Conservation (phyloP, 164 flowering plant species). For the Nelumbo lutea region DNA sequence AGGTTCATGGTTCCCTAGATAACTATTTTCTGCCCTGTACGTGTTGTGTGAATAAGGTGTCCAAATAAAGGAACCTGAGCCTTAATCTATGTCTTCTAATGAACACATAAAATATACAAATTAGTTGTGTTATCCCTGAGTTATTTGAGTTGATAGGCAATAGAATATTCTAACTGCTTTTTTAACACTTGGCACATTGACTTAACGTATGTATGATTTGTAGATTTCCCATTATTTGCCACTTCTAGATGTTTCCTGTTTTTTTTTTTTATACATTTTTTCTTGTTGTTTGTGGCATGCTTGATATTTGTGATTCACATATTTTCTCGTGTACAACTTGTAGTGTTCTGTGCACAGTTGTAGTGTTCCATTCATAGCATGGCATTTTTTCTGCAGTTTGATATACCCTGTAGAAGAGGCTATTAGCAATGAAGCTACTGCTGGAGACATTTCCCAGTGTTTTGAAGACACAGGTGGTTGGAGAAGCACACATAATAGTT, state of each 20-base stretch:
- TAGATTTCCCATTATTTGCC: background rate
- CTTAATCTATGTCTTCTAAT: too few species aligned
- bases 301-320: background rate
- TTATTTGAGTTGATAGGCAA: too few species aligned
- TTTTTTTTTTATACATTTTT: background rate
- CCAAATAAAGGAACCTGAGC: too few species aligned
- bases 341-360: background rate
- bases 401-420: conserved; percentile 16
- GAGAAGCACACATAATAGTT: conserved; percentile 46
- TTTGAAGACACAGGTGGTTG: conserved; percentile 43
- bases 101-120: too few species aligned
- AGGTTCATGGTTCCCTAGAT: too few species aligned
- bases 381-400: conserved; percentile 20
- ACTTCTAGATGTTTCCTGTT: background rate
- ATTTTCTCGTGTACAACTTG: background rate
- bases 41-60: too few species aligned
- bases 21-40: too few species aligned
- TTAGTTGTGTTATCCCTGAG: too few species aligned
- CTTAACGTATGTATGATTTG: background rate
- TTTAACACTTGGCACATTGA: background rate
- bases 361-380: background rate
- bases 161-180: background rate
- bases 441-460: conserved; percentile 11
- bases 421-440: conserved; percentile 13
- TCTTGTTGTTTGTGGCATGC: background rate